These are phyloP conservation scores for Colletotrichum brevisporum DNA, from an alignment of 2,329 filamentous ascomycete species.

Conservation along the genomic window DNA sequence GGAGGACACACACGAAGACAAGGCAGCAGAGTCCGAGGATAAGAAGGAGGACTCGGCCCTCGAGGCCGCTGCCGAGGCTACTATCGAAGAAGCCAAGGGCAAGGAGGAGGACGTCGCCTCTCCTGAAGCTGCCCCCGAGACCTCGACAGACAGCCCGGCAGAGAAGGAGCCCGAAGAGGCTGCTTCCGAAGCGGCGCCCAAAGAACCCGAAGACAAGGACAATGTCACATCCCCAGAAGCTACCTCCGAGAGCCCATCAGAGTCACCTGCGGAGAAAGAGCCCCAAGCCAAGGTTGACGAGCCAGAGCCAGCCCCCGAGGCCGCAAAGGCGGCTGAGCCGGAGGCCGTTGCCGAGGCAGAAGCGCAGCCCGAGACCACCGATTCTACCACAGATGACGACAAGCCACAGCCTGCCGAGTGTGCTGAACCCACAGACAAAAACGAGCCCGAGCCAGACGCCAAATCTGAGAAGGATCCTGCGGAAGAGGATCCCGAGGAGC, in stretches of 20 bases:
- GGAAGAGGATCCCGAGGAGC: slow-evolving; percentile 6
- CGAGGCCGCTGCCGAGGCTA: background rate
- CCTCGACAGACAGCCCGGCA: no score
- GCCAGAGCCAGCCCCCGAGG: background rate
- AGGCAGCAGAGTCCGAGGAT: background rate
- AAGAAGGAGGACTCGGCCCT: background rate
- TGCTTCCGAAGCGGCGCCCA: background rate
- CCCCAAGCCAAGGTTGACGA: background rate
- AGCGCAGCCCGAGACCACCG: background rate
- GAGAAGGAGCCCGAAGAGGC: background rate
- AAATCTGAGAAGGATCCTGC: background rate
- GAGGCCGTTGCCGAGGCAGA: background rate
- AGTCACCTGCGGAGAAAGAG: background rate
- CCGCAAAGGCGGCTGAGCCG: background rate
- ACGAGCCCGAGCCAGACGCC: background rate
- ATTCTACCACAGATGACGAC: slow-evolving; percentile 5
- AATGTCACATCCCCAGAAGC: no score
- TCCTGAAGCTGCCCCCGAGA: background rate
- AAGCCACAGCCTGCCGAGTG: background rate
- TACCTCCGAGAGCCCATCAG: no score
- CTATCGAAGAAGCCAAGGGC: background rate
- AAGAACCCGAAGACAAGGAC: background rate
- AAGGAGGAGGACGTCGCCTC: background rate
- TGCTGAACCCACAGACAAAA: background rate
- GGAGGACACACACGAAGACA: background rate